Percentiles rank a stretch among this genome's conserved stretches.
Evolutionary conservation across 345 rosid species (phyloP).

Genomic region (Hibiscus mutabilis): DNA sequence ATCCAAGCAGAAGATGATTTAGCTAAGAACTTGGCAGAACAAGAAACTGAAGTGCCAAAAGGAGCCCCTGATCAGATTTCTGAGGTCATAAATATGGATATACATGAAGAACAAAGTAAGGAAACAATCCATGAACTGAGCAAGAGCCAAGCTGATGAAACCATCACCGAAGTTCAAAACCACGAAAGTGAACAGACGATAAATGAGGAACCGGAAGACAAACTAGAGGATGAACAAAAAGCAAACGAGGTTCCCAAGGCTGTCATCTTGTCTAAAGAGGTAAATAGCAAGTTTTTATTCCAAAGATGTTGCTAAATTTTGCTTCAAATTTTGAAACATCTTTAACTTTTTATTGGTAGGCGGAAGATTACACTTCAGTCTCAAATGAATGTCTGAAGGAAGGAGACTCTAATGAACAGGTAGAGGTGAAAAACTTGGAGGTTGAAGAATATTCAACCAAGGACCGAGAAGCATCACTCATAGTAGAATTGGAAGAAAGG

Average conservation of each 20-base stretch:
- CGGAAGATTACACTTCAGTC: background rate
- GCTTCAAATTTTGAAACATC: background rate
- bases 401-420: constrained; percentile 12
- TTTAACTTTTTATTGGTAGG: background rate
- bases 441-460: constrained; percentile 17
- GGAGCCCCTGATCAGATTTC: constrained; percentile 5
- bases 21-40: constrained; percentile 6
- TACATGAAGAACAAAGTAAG: constrained; percentile 13
- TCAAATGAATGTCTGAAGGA: constrained; percentile 8
- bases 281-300: constrained; percentile 10
- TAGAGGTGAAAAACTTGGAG: background rate
- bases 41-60: constrained; percentile 10
- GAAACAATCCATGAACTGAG: constrained; percentile 10
- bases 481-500: background rate
- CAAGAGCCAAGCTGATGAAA: constrained; percentile 14
- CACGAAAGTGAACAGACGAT: constrained; percentile 15
- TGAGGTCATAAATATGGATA: background rate
- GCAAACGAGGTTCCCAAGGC: constrained; percentile 24
- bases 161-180: background rate
- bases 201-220: constrained; percentile 16
- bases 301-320: background rate
- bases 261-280: constrained; percentile 34
- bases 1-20: constrained; percentile 14
- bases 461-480: constrained; percentile 14
- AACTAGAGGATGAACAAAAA: constrained; percentile 16